Conservation (phyloP, 2,329 filamentous ascomycete species). For the Calonectria pseudoturangicola region DNA sequence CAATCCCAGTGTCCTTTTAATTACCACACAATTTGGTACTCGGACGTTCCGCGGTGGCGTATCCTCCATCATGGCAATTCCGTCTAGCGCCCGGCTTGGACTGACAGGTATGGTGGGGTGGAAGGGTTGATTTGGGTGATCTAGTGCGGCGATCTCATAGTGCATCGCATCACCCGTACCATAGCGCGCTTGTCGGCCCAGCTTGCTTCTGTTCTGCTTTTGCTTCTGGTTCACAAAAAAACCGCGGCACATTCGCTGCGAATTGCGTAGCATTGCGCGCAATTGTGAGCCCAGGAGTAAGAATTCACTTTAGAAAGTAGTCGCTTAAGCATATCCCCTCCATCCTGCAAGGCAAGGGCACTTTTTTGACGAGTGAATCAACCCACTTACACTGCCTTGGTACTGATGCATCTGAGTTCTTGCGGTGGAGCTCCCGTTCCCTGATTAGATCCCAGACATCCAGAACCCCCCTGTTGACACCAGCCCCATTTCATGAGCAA, state of each 20-base stretch:
- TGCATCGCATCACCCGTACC: constrained; percentile 24
- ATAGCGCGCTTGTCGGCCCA: constrained; percentile 23
- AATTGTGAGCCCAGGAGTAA: constrained; percentile 11
- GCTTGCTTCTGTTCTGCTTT: constrained; percentile 29
- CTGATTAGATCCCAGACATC: constrained; percentile 29
- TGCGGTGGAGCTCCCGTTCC: constrained; percentile 34
- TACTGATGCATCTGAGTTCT: constrained; percentile 25
- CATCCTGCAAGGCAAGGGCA: not conserved
- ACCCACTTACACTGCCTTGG: constrained; percentile 33
- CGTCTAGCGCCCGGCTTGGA: constrained; percentile 35
- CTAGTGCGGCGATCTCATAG: constrained; percentile 30
- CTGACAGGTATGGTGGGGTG: constrained; percentile 25
- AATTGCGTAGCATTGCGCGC: constrained; percentile 20
- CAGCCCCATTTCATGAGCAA: constrained; percentile 34
- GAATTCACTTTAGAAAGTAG: not conserved
- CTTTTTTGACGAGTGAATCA: constrained; percentile 4
- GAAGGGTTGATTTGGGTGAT: constrained; percentile 35
- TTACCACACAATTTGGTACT: not conserved
- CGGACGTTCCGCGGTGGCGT: constrained; percentile 21
- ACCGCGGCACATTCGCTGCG: not conserved
- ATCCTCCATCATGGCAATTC: constrained; percentile 22
- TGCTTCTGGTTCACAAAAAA: constrained; percentile 8
- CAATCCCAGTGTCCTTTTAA: not conserved
- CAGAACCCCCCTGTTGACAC: constrained; percentile 19
- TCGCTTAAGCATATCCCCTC: constrained; percentile 4